Base-by-base conservation (phyloP, 208 protist species). In the Trypanosoma brucei region DNA sequence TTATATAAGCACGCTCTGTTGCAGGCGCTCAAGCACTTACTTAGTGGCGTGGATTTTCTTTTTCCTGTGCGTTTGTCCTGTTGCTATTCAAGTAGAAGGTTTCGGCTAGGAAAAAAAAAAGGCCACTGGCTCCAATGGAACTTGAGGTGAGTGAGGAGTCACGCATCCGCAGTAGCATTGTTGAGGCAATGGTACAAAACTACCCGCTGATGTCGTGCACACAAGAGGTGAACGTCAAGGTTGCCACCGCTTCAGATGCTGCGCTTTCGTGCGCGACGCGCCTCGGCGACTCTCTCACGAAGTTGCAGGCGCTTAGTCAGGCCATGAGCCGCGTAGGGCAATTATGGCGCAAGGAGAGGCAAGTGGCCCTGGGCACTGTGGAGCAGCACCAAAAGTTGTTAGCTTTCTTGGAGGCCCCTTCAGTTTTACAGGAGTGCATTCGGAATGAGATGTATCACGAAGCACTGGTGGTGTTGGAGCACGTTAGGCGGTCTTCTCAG, bases 371-470 rank as follows among this genome's bases (percentile, higher is more conserved):
- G 48, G 59, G 66, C 46, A 80, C 85, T 5, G 65, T 83, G 22
- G 55, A 74, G 50, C 76, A 81, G 38, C 78, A 92, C 62, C 77
- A 83, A 58, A 76, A 86, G 51, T 62, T 95, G 8, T 57, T 87
- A n/a, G 75, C 75, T 2, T 68, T 95, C 50, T 70, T 89, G 52
- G 88, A 95, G 66, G 78, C 82, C 0, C 88, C 88, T 0, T 48
- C 56, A 7, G 54, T 91, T 6, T 70, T 92, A 49, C 68, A 77
- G 35, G 85, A 91, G 33, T 92, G 84, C 67, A 71, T 92, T 44
- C 62, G 64, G 1, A 75, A 76, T 40, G 81, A 83, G 30, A 84
- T 95, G 84, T 92, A 88, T 67, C 77, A 85, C 62, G 85, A 95
- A 75, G 85, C 85, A 37, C 55, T 89, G 0, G 69, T 83, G 33